Conservation (phyloP, 2,329 filamentous ascomycete species). For the Monosporascus sp. region DNA sequence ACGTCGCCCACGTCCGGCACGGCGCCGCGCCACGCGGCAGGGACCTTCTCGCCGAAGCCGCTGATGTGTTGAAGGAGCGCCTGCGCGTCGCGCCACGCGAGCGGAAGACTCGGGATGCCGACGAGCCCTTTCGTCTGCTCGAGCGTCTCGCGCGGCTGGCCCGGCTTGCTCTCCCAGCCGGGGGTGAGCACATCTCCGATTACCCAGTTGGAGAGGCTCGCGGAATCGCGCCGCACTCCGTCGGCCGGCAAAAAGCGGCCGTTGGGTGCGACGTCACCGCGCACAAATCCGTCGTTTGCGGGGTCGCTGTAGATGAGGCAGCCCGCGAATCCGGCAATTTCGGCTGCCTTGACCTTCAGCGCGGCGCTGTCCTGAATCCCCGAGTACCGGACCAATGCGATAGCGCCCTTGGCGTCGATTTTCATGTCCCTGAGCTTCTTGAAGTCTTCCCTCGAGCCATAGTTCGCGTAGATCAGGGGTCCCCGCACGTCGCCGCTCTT, state of each 20-base stretch:
- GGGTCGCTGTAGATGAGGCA: conserved; percentile 94
- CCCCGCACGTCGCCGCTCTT: conserved; percentile 81
- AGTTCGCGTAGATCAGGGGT: conserved; percentile 86
- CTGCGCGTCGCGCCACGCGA: conserved; percentile 86
- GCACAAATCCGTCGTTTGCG: conserved; percentile 71
- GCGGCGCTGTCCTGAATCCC: conserved; percentile 67
- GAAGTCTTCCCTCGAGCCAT: conserved; percentile 82
- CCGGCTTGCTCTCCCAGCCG: conserved; percentile 69
- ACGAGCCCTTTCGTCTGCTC: conserved; percentile 68
- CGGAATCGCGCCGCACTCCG: conserved; percentile 75
- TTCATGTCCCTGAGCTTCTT: conserved; percentile 63
- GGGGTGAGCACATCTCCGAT: conserved; percentile 90
- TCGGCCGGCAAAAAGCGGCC: conserved; percentile 77
- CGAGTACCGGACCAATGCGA: conserved; percentile 77
- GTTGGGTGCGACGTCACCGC: conserved; percentile 67
- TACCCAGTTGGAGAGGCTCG: conserved; percentile 76
- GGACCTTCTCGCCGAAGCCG: conserved; percentile 65
- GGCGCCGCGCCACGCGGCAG: conserved; percentile 68
- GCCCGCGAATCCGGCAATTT: conserved; percentile 77
- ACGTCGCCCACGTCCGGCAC: conserved; percentile 61
- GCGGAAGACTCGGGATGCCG: conserved; percentile 81
- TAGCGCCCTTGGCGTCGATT: conserved; percentile 69
- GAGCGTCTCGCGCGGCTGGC: conserved; percentile 59
- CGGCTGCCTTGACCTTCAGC: conserved; percentile 84
- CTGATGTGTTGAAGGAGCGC: conserved; percentile 69